Conservation (phyloP, 2,329 filamentous ascomycete genomes). For the Anthostomella pinea region DNA sequence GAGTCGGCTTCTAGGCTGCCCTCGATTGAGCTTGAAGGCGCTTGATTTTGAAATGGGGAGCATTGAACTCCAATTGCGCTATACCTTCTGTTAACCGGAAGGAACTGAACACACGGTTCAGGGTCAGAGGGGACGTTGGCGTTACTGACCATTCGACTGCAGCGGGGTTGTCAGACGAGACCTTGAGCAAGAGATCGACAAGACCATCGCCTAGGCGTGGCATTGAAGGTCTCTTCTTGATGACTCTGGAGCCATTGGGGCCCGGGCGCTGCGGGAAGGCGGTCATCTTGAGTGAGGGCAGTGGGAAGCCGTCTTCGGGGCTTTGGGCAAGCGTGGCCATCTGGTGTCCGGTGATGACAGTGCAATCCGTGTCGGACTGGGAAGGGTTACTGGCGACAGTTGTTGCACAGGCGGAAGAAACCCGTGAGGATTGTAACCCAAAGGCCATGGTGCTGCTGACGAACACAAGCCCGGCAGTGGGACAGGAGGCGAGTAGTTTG, state of each 20-base stretch:
- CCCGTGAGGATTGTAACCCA: neutral
- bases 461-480: too few relatives aligned
- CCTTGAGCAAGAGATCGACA: slow-evolving; percentile 4
- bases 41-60: too few relatives aligned
- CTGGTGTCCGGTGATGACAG: slow-evolving; percentile 1
- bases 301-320: too few relatives aligned
- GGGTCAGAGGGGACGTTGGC: too few relatives aligned
- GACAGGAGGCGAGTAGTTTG: too few relatives aligned
- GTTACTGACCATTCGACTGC: slow-evolving; percentile 7
- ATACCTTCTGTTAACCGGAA: slow-evolving; percentile 1
- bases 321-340: too few relatives aligned
- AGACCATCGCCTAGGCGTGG: slow-evolving; percentile 26
- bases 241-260: slow-evolving; percentile 20
- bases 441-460: neutral
- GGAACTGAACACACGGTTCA: neutral
- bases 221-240: slow-evolving; percentile 15
- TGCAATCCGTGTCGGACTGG: neutral
- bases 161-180: neutral
- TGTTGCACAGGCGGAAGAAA: neutral
- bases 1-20: too few relatives aligned
- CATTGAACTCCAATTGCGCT: too few relatives aligned
- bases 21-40: too few relatives aligned
- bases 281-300: slow-evolving; percentile 12
- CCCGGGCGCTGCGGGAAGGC: slow-evolving; percentile 14
- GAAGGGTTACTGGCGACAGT: neutral